phyloP scores from a whole-genome alignment of 345 rosid species.

The Rhizophora mangle region DNA sequence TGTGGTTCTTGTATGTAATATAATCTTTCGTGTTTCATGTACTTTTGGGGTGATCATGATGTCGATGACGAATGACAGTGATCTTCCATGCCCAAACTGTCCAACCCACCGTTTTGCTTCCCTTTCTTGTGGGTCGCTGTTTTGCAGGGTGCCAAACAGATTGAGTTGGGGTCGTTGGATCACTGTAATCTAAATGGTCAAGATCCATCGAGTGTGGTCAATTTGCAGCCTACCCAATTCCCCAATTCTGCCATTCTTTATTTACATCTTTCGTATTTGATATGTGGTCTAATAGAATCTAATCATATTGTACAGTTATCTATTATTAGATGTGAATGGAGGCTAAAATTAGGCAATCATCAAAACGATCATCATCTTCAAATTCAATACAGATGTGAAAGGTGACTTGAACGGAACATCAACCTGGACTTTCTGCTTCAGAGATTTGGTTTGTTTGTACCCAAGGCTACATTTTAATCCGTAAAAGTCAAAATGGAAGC shows the following conservation, averaged over 20 bases:
- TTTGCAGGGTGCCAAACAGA: neutral
- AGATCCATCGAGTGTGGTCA: constrained; percentile 33
- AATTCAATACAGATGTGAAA: no score
- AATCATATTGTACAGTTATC: neutral
- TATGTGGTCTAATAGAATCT: no score
- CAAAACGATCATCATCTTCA: constrained; percentile 15
- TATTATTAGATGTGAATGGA: neutral
- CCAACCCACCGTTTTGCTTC: constrained; percentile 29
- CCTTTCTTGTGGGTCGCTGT: constrained; percentile 23
- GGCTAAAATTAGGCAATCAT: constrained; percentile 43
- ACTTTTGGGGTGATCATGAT: neutral
- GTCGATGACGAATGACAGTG: constrained; percentile 16
- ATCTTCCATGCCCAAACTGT: neutral
- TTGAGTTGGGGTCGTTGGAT: constrained; percentile 22
- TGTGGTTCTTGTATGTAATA: no score
- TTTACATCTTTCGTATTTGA: no score
- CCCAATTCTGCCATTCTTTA: no score
- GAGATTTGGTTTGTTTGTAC: constrained; percentile 39
- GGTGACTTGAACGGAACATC: constrained; percentile 25
- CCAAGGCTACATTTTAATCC: constrained; percentile 20
- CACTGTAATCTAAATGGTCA: constrained; percentile 14
- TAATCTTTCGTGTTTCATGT: constrained; percentile 4
- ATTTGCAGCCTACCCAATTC: neutral
- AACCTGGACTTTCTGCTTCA: constrained; percentile 26
- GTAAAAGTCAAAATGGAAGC: constrained; percentile 25